These are phyloP conservation scores for Zostera marina DNA, from an alignment of 116 monocot genomes.

Conservation along the genomic window DNA sequence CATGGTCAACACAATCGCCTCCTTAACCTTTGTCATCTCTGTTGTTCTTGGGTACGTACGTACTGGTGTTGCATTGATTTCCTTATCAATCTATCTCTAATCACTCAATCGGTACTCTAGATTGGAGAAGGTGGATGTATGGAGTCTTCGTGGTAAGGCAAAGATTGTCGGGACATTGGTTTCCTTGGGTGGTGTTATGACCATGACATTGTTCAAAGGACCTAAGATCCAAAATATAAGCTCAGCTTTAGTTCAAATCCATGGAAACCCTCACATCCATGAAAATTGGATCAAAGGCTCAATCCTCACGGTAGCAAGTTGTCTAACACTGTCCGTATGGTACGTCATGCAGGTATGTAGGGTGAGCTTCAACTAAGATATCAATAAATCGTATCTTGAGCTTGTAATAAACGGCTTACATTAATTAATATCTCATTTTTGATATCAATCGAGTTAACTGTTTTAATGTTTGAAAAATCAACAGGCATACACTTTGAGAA, in stretches of 20 bases:
- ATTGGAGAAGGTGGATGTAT: constrained; percentile 45
- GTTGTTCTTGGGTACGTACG: constrained; percentile 39
- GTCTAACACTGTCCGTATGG: constrained; percentile 67
- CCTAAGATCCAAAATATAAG: constrained; percentile 25
- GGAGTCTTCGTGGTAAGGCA: constrained; percentile 43
- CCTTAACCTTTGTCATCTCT: constrained; percentile 78
- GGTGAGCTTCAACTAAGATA: no score
- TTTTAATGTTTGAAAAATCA: not conserved
- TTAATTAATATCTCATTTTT: no score
- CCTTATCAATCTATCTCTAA: no score
- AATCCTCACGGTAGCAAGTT: constrained; percentile 48
- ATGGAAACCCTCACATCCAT: constrained; percentile 29
- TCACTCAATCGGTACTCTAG: constrained; percentile 10
- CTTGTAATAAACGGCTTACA: no score
- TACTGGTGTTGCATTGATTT: no score
- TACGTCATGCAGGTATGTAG: constrained; percentile 85
- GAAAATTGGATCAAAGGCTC: constrained; percentile 65
- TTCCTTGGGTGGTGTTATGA: constrained; percentile 64
- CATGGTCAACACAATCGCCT: constrained; percentile 65
- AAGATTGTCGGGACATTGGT: constrained; percentile 58
- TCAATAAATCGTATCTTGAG: no score
- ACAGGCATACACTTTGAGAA: constrained; percentile 58
- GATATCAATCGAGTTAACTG: no score
- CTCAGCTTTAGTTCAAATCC: constrained; percentile 33
- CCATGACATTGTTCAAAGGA: constrained; percentile 84